A percentile compares a stretch with the other conserved stretches of the same genome.
phyloP scores from a whole-genome alignment of 805 yeast genomes.

The Ogataea henricii region DNA sequence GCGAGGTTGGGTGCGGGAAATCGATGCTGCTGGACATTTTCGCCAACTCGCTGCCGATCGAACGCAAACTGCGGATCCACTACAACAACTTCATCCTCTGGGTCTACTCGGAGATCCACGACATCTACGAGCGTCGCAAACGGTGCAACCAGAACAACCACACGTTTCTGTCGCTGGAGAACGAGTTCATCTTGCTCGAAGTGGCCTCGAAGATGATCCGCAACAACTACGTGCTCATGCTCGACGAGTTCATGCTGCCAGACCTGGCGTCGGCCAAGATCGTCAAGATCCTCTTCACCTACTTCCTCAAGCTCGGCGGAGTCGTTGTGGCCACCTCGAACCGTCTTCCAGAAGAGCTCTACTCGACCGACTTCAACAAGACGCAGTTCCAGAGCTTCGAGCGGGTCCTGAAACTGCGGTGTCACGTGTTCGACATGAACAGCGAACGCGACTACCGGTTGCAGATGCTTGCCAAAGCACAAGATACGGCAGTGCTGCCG shows the following conservation, averaged over 20 bases:
- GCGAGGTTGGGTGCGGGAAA: constrained; percentile 76
- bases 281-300: constrained; percentile 62
- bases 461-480: constrained; percentile 26
- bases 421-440: constrained; percentile 63
- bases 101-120: constrained; percentile 64
- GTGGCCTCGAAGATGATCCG: constrained; percentile 64
- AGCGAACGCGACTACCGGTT: constrained; percentile 58
- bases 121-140: constrained; percentile 47
- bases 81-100: constrained; percentile 69
- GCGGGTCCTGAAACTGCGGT: constrained; percentile 56
- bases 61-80: constrained; percentile 69
- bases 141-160: constrained; percentile 34
- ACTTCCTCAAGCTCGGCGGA: constrained; percentile 73
- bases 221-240: constrained; percentile 56
- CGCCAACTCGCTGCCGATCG: constrained; percentile 63
- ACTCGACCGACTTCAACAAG: constrained; percentile 64
- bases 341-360: constrained; percentile 69
- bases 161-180: constrained; percentile 45
- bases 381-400: constrained; percentile 59
- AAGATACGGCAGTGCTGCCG: constrained; percentile 26
- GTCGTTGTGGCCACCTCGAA: constrained; percentile 75
- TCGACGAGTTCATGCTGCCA: constrained; percentile 78
- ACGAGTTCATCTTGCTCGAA: constrained; percentile 66
- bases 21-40: constrained; percentile 74
- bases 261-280: constrained; percentile 76